phyloP scores from a whole-genome alignment of 768 basidiomycete species.

The Gelatoporia subvermispora region DNA sequence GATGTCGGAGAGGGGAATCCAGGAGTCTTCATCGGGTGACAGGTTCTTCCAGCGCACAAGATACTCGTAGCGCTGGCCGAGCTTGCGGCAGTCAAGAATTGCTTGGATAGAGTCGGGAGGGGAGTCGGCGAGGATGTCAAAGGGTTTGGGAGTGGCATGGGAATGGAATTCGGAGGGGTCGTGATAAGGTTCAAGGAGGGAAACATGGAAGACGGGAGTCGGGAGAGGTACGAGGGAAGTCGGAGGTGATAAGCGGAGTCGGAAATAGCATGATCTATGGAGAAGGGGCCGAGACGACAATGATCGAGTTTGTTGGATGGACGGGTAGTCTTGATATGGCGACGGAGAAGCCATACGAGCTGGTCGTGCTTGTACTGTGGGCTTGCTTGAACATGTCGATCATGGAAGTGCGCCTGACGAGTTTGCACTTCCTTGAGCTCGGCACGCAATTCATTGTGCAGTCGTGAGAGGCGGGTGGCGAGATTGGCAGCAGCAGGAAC shows the following conservation, averaged over 20 bases:
- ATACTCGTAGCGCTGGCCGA: constrained; percentile 2
- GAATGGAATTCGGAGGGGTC: constrained; percentile 30
- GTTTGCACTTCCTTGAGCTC: constrained; percentile 29
- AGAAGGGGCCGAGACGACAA: constrained; percentile 1
- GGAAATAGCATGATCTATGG: neutral
- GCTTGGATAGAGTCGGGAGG: constrained; percentile 14
- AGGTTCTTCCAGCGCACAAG: neutral
- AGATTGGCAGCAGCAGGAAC: constrained; percentile 31
- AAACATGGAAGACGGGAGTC: constrained; percentile 34
- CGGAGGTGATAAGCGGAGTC: neutral
- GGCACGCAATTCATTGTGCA: constrained; percentile 31
- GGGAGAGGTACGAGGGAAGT: constrained; percentile 18
- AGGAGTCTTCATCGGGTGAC: constrained; percentile 5
- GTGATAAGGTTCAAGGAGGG: constrained; percentile 23
- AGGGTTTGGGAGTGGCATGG: constrained; percentile 14
- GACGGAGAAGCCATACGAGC: constrained; percentile 34
- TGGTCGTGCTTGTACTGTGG: constrained; percentile 28
- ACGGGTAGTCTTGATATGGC: constrained; percentile 35
- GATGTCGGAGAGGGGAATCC: constrained; percentile 4
- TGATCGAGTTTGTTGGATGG: constrained; percentile 34
- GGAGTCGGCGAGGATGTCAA: constrained; percentile 12
- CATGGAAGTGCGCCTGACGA: constrained; percentile 23
- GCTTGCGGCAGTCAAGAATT: neutral
- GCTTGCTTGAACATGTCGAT: constrained; percentile 19
- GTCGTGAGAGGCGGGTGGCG: constrained; percentile 20